Conservation (phyloP, 73 alveolate species). For the Strombidium stylifer region DNA sequence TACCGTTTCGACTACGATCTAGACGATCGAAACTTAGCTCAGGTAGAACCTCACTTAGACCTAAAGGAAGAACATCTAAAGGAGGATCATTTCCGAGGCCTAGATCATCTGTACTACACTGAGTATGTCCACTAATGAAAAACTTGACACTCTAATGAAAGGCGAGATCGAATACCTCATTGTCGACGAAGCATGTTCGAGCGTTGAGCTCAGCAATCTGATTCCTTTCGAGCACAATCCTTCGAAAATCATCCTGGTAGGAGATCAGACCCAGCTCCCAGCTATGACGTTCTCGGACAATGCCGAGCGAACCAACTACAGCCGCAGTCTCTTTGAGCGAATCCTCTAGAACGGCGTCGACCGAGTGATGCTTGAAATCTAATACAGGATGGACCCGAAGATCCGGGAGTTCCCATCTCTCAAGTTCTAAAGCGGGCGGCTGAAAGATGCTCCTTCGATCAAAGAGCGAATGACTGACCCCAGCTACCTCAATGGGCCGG, state of each 20-base stretch:
- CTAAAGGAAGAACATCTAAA: constrained; percentile 15
- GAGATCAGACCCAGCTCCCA: constrained; percentile 97
- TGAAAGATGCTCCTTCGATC: constrained; percentile 59
- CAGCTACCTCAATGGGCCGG: background rate
- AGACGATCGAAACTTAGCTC: constrained; percentile 1
- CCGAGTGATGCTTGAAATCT: constrained; percentile 81
- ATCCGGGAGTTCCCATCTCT: constrained; percentile 86
- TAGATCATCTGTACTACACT: constrained; percentile 30
- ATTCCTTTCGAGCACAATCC: constrained; percentile 86
- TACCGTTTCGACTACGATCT: background rate
- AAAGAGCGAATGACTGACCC: background rate
- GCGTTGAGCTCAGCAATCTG: constrained; percentile 81
- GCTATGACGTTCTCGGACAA: constrained; percentile 93
- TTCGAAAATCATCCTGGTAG: constrained; percentile 84
- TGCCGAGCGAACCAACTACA: constrained; percentile 63
- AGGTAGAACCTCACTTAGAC: background rate
- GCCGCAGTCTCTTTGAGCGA: constrained; percentile 87
- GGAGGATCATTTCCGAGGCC: background rate
- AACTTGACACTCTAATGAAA: constrained; percentile 1
- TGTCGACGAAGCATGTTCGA: constrained; percentile 94
- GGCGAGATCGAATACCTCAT: constrained; percentile 72
- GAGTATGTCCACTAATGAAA: constrained; percentile 24
- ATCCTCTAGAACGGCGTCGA: constrained; percentile 79
- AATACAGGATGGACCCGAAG: constrained; percentile 95
- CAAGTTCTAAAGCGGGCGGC: constrained; percentile 70